Evolutionary conservation across 495 filamentous ascomycete species (phyloP).

Genomic region (Daldinia bambusicola): DNA sequence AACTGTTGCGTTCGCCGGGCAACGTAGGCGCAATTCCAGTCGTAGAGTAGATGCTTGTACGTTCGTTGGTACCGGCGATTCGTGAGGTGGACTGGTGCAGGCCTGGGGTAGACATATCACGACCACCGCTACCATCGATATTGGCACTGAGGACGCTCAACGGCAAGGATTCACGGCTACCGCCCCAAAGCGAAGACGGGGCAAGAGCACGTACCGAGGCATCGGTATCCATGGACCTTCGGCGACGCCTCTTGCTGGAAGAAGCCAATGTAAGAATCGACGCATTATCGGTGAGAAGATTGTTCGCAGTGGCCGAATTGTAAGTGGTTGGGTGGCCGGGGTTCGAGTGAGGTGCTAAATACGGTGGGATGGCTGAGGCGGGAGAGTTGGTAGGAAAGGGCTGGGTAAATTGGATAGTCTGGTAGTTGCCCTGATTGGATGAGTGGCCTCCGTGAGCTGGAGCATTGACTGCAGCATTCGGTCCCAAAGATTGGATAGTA

Average conservation of each 20-base stretch:
- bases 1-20: constrained; percentile 80
- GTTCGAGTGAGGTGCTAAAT: constrained; percentile 66
- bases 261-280: constrained; percentile 97
- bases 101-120: not conserved
- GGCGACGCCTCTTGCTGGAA: constrained; percentile 87
- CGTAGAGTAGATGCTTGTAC: constrained; percentile 86
- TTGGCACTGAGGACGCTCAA: constrained; percentile 87
- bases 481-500: constrained; percentile 89
- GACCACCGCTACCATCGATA: constrained; percentile 60
- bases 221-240: constrained; percentile 93
- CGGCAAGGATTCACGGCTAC: constrained; percentile 85
- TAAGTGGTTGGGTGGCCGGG: constrained; percentile 82
- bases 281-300: constrained; percentile 91
- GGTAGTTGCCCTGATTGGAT: constrained; percentile 61
- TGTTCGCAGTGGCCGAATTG: constrained; percentile 87
- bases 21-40: constrained; percentile 74
- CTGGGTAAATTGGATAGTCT: constrained; percentile 81
- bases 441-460: constrained; percentile 51
- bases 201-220: constrained; percentile 93
- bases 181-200: constrained; percentile 91
- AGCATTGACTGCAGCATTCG: constrained; percentile 67
- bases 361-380: constrained; percentile 81
- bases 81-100: constrained; percentile 69
- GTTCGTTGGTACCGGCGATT: constrained; percentile 72
- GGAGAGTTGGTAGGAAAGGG: constrained; percentile 83